Conservation (phyloP, 1,139 yeast species). For the Sporopachydermia cereana region DNA sequence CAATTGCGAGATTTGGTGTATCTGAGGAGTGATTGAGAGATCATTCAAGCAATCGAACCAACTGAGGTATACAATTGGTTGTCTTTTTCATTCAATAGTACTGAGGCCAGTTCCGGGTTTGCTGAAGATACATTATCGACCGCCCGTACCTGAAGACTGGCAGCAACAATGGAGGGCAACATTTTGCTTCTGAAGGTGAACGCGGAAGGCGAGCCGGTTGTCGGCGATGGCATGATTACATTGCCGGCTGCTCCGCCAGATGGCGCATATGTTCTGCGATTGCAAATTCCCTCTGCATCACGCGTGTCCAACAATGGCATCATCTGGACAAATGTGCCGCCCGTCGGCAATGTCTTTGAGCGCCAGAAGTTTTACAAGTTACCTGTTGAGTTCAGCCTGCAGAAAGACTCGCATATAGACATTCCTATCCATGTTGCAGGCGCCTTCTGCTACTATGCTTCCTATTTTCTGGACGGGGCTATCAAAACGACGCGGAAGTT, state of each 20-base stretch:
- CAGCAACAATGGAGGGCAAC: no score
- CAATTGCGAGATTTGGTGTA: no score
- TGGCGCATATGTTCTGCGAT: slow-evolving; percentile 35
- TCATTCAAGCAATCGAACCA: no score
- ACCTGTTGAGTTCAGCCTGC: slow-evolving; percentile 37
- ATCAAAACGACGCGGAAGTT: slow-evolving; percentile 40
- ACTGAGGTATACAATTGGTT: no score
- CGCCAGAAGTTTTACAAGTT: slow-evolving; percentile 44
- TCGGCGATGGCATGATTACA: slow-evolving; percentile 31
- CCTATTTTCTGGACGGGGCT: slow-evolving; percentile 27
- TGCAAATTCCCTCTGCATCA: slow-evolving; percentile 67
- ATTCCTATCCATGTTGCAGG: slow-evolving; percentile 67
- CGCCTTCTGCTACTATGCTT: slow-evolving; percentile 56
- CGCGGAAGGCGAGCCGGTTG: slow-evolving; percentile 39
- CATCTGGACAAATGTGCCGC: slow-evolving; percentile 69
- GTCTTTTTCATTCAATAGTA: no score
- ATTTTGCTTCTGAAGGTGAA: slow-evolving; percentile 29
- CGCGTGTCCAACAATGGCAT: slow-evolving; percentile 58
- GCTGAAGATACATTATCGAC: no score
- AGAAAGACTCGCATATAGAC: slow-evolving; percentile 47
- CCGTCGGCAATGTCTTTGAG: slow-evolving; percentile 33
- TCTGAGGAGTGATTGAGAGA: no score
- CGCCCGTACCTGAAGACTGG: no score
- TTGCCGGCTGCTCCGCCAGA: slow-evolving; percentile 43
- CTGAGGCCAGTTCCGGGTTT: no score